phyloP scores from a whole-genome alignment of 768 basidiomycete species.

The Epithele typhae region DNA sequence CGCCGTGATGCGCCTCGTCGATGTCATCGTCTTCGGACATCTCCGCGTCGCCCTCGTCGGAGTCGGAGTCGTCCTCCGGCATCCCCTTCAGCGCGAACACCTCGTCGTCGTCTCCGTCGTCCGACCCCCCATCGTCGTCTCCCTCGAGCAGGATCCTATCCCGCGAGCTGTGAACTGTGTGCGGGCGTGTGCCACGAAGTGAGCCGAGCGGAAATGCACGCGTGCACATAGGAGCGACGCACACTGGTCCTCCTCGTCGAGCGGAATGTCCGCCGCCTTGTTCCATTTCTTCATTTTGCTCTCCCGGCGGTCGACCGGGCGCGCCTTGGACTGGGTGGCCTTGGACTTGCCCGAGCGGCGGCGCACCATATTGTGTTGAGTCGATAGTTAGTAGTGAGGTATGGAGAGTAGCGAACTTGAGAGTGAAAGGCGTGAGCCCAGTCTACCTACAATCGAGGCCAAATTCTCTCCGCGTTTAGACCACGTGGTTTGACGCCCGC shows the following conservation, averaged over 20 bases:
- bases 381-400: not conserved
- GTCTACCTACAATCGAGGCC: too few relatives aligned
- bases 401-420: not conserved
- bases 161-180: conserved; percentile 62
- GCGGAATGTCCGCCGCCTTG: conserved; percentile 58
- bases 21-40: conserved; percentile 30
- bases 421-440: too few relatives aligned
- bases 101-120: conserved; percentile 67
- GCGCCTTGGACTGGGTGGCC: conserved; percentile 35
- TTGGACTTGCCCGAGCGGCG: conserved; percentile 34
- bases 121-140: conserved; percentile 43
- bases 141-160: conserved; percentile 78
- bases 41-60: conserved; percentile 41
- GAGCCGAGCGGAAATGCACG: not conserved
- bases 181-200: not conserved
- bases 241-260: conserved; percentile 83
- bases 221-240: conserved; percentile 25
- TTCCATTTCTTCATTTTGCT: conserved; percentile 64
- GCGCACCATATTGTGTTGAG: conserved; percentile 39
- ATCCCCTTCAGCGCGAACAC: conserved; percentile 73
- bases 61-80: conserved; percentile 30
- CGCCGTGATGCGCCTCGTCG: conserved; percentile 9
- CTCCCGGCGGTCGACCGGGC: conserved; percentile 46
- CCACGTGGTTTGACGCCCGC: too few relatives aligned
- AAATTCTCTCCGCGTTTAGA: too few relatives aligned